Conservation (phyloP, 2,329 filamentous ascomycete species). For the Nothophoma quercina region DNA sequence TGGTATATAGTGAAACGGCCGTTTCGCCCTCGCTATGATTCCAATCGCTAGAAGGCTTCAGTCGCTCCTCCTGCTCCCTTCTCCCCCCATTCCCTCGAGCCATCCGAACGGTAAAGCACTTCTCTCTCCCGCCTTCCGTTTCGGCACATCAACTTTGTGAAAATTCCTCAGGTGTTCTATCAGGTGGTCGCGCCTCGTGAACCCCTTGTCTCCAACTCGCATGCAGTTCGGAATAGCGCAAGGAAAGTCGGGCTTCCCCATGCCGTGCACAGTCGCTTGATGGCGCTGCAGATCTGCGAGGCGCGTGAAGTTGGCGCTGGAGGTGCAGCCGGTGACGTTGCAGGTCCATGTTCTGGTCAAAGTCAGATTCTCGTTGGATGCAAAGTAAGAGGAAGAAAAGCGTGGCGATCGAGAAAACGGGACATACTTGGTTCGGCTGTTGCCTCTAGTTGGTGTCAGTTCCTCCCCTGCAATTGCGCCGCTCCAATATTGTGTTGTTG, state of each 20-base stretch:
- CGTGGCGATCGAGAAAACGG: too few species aligned
- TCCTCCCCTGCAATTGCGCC: too few species aligned
- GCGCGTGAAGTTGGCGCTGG: constrained; percentile 45
- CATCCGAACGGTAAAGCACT: constrained; percentile 40
- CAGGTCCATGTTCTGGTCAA: constrained; percentile 41
- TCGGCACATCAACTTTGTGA: constrained; percentile 59
- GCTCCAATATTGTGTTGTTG: neutral
- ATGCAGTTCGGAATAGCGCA: constrained; percentile 41
- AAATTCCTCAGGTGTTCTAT: constrained; percentile 65
- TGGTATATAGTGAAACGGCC: too few species aligned
- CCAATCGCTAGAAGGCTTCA: too few species aligned
- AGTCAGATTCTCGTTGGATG: neutral
- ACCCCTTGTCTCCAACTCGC: constrained; percentile 54
- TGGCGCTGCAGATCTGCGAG: constrained; percentile 48
- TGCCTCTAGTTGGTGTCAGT: neutral
- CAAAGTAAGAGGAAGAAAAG: too few species aligned
- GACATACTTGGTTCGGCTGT: neutral
- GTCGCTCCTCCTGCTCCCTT: neutral
- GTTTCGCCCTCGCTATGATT: neutral
- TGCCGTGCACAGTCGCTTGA: constrained; percentile 44
- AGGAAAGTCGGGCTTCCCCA: constrained; percentile 41
- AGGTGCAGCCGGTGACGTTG: constrained; percentile 39
- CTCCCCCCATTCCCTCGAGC: constrained; percentile 17
- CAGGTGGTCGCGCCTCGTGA: constrained; percentile 65
- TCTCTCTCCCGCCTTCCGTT: constrained; percentile 45